Evolutionary conservation across 805 yeast genomes (phyloP).

Genomic region (Lipomyces yamadae): DNA sequence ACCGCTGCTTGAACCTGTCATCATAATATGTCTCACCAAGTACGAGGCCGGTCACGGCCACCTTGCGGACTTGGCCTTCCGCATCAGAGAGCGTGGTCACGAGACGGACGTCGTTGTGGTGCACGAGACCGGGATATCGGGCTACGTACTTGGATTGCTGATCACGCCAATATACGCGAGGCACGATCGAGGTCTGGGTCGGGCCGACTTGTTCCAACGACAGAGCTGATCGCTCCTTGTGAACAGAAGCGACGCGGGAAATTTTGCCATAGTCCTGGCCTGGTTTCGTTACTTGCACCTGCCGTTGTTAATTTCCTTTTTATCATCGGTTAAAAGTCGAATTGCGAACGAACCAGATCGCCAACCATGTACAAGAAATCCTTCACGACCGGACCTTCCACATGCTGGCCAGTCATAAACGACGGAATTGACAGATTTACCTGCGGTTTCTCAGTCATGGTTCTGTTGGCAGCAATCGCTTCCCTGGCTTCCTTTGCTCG

Average conservation of each 20-base stretch:
- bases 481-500: neutral
- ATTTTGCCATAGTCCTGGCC: slow-evolving; percentile 79
- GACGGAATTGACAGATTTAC: slow-evolving; percentile 5
- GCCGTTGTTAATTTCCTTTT: neutral
- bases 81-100: slow-evolving; percentile 75
- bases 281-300: slow-evolving; percentile 57
- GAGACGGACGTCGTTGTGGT: slow-evolving; percentile 65
- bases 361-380: slow-evolving; percentile 19
- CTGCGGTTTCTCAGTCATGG: neutral
- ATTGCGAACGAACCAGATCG: slow-evolving; percentile 17
- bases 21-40: slow-evolving; percentile 76
- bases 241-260: slow-evolving; percentile 66
- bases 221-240: slow-evolving; percentile 64
- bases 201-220: slow-evolving; percentile 72
- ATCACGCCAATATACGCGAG: slow-evolving; percentile 72
- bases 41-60: slow-evolving; percentile 76
- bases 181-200: slow-evolving; percentile 65
- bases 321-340: too few relatives aligned
- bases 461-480: neutral
- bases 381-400: slow-evolving; percentile 1
- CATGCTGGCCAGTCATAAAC: slow-evolving; percentile 10
- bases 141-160: slow-evolving; percentile 74
- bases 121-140: slow-evolving; percentile 68
- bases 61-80: slow-evolving; percentile 67
- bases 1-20: slow-evolving; percentile 67